Base-by-base conservation (phyloP, 2,329 filamentous ascomycete species). In the Cladobotryum protrusum region DNA sequence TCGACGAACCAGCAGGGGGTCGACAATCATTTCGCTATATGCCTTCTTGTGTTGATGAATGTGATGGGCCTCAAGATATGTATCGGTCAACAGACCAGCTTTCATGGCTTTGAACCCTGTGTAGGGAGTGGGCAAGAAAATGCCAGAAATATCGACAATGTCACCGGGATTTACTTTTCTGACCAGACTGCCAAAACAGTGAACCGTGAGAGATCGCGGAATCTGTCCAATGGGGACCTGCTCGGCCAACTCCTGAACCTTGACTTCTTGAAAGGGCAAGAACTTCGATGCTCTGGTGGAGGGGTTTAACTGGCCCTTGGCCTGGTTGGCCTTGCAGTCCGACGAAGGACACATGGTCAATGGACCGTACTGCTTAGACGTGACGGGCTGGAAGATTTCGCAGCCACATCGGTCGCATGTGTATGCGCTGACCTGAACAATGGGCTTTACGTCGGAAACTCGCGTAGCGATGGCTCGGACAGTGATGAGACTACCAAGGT, bases 171-270 rank as follows among this genome's bases (percentile, higher is more conserved):
- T 97, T 62, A 97, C 81, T 60, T 89, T 84, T 52, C 93, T 80
- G 29, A 92, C 89, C 12, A 95, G 77, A 53, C 83, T 87, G 53
- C 93, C 93, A 63, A 95, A 86, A 68, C 90, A 96, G 61, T 95
- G 81, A 18, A 99, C 75, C 0, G 92, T 97, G 55, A 99, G 73
- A 50, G 89, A 89, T 52, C 93, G 83, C 32, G 93, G 93, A 60
- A 99, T 99, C 66, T 99, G 93, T 45, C 93, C 93, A 56, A 99
- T 95, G 7, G 93, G 93, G 0, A 99, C 93, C 68, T 99, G 93
- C 66, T 99, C 93, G n/a, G 93, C 90, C 83, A 97, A 89, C 67
- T 99, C 93, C 70, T 99, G 93, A 50, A 99, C 90, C 73, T 97
- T 97, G 70, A 97, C 83, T 69, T 99, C 93, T 69, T 99, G 93